Percentiles rank a stretch among this genome's conserved stretches.
These are phyloP conservation scores for Nannochloropsis salina DNA, from an alignment of 108 stramenopile species.

Conservation along the genomic window DNA sequence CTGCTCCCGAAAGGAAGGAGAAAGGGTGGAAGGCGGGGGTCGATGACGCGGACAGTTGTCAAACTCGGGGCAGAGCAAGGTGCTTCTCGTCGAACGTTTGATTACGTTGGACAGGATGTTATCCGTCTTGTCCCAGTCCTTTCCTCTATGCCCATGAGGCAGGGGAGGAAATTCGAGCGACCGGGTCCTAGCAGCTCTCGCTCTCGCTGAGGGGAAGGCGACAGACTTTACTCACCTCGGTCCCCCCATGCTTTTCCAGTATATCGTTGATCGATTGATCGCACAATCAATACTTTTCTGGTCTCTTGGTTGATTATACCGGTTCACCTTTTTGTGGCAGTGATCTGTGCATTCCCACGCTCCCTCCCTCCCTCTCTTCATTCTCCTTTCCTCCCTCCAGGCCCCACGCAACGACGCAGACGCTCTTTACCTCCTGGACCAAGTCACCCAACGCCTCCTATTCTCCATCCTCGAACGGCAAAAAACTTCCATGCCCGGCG, in stretches of 20 bases:
- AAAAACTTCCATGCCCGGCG: background rate
- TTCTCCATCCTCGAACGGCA: background rate
- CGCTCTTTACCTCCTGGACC: background rate
- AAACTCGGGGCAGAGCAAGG: background rate
- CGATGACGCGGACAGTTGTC: background rate
- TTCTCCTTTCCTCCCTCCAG: background rate
- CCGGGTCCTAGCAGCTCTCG: too few species aligned
- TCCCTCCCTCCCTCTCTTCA: background rate
- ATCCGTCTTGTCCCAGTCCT: background rate
- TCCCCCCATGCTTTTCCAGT: too few species aligned
- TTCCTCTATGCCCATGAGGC: background rate
- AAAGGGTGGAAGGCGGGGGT: background rate
- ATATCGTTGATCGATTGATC: too few species aligned
- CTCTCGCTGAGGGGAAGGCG: too few species aligned
- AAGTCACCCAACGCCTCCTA: background rate
- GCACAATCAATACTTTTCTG: too few species aligned
- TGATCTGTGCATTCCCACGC: background rate
- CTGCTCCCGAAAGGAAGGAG: background rate
- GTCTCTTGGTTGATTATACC: too few species aligned
- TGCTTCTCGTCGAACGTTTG: too few species aligned
- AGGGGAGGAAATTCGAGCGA: background rate
- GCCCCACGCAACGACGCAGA: background rate
- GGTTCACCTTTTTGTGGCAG: too few species aligned
- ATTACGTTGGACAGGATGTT: background rate
- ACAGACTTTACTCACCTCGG: too few species aligned